Base-by-base conservation (phyloP, 192 early-diverging fungal genomes). In the Rhizophagus sp. region DNA sequence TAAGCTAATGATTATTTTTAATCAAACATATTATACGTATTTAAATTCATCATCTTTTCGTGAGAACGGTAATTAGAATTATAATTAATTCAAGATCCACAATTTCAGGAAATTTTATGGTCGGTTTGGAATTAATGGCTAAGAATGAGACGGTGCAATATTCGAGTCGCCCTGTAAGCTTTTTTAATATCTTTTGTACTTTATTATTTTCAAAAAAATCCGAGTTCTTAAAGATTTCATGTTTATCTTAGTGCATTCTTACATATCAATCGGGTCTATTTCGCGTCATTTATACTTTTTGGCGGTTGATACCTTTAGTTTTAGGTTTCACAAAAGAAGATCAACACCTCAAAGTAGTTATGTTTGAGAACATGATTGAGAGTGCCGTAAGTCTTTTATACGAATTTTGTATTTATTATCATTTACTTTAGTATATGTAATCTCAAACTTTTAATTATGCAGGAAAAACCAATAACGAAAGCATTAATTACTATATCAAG, bases 161-260 rank as follows among this genome's bases (percentile, higher is more conserved):
- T 64, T 86, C 87, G 3, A 84, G 84, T 77, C 79, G 88, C 47
- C 86, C 89, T 30, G 87, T 89, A 85, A 81, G 85, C 62, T 39
- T 62, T 22, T 44, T 25, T 52, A 39, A 30, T 66, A 75, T 0
- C 7, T 12, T 34, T 68, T 17, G 4, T 71, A 9, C 27, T 11
- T 71, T 36, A 33, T 74, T 19, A 19, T 22, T 41, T 6, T 41
- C 8, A n/a, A 11, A 22, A 61, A 12, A 62, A 22, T 41, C 5
- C 1, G 44, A 49, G 63, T 64, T 36, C 34, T 69, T 39, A n/a
- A 47, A 24, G 57, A 41, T 50, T 33, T 68, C 9, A 13, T 73
- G 34, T 62, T 70, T 49, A 41, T 71, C 64, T 30, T 81, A 86
- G 85, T 75, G 76, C 25, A 86, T 86, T 49, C 85, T 86, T 64